Percentiles rank a stretch among this genome's conserved stretches.
Conservation (phyloP, 495 filamentous ascomycete genomes). For the Chaetomium tenue region DNA sequence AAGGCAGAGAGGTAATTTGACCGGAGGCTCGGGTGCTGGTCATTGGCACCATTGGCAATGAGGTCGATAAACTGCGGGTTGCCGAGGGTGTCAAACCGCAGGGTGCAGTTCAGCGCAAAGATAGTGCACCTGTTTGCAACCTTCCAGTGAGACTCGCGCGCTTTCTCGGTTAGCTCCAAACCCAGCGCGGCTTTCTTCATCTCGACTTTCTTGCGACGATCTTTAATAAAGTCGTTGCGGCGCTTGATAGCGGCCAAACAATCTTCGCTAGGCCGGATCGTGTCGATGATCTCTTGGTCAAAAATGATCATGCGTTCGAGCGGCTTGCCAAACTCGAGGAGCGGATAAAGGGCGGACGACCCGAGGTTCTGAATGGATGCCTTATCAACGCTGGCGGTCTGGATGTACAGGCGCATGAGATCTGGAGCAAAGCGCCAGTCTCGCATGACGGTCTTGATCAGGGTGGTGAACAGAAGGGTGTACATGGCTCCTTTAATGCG, state of each 20-base stretch:
- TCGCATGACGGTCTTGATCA: slow-evolving; percentile 80
- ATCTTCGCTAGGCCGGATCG: slow-evolving; percentile 70
- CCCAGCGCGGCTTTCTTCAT: slow-evolving; percentile 77
- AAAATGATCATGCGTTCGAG: slow-evolving; percentile 83
- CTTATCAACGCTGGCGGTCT: slow-evolving; percentile 85
- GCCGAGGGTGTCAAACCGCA: slow-evolving; percentile 85
- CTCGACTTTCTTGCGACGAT: slow-evolving; percentile 73
- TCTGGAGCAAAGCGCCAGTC: slow-evolving; percentile 92
- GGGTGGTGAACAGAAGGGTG: slow-evolving; percentile 79
- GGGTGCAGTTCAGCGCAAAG: slow-evolving; percentile 81
- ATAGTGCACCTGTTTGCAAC: slow-evolving; percentile 83
- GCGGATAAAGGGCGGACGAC: slow-evolving; percentile 71
- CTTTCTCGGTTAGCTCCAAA: slow-evolving; percentile 73
- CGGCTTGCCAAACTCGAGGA: slow-evolving; percentile 87
- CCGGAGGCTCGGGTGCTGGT: slow-evolving; percentile 83
- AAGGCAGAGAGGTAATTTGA: slow-evolving; percentile 77
- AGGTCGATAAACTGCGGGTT: slow-evolving; percentile 78
- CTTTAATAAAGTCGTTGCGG: slow-evolving; percentile 66
- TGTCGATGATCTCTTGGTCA: slow-evolving; percentile 67
- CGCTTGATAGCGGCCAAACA: slow-evolving; percentile 61
- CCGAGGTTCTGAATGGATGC: slow-evolving; percentile 90
- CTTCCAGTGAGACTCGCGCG: slow-evolving; percentile 88
- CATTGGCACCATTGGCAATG: slow-evolving; percentile 79
- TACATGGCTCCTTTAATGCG: slow-evolving; percentile 93
- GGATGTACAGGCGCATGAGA: slow-evolving; percentile 83